Conservation (phyloP, 2,329 filamentous ascomycete genomes). For the Microsporum canis region DNA sequence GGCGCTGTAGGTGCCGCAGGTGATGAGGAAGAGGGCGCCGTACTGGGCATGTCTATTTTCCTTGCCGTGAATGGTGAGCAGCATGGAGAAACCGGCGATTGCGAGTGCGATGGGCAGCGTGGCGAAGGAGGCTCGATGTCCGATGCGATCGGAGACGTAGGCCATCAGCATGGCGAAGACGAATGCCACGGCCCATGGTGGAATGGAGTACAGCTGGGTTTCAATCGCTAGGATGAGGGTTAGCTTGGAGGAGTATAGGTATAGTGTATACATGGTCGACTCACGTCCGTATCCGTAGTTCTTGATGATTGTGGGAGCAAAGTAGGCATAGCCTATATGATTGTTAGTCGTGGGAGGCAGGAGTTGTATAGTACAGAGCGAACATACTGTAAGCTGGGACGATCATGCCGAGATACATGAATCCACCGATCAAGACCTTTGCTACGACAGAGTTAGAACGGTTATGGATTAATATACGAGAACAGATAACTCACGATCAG, state of each 20-base stretch:
- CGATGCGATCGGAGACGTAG: slow-evolving; percentile 55
- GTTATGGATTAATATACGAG: not conserved
- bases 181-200: slow-evolving; percentile 61
- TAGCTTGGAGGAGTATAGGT: not conserved
- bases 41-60: slow-evolving; percentile 56
- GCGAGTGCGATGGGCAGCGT: slow-evolving; percentile 56
- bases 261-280: slow-evolving; percentile 8
- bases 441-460: slow-evolving; percentile 21
- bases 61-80: slow-evolving; percentile 56
- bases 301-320: slow-evolving; percentile 59
- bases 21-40: slow-evolving; percentile 68
- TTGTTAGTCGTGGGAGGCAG: slow-evolving; percentile 5
- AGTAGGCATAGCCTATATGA: slow-evolving; percentile 54
- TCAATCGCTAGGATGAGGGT: slow-evolving; percentile 30
- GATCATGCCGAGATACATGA: slow-evolving; percentile 74
- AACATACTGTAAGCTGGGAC: slow-evolving; percentile 56
- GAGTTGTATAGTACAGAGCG: not conserved
- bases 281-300: slow-evolving; percentile 49
- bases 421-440: slow-evolving; percentile 60
- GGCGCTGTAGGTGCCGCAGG: slow-evolving; percentile 69
- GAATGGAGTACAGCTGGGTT: slow-evolving; percentile 42
- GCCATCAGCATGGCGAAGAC: slow-evolving; percentile 67
- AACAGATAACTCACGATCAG: slow-evolving; percentile 43
- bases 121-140: slow-evolving; percentile 65
- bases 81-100: slow-evolving; percentile 63